Conservation (phyloP, 2,329 filamentous ascomycete genomes). For the Scortechinia acanthostroma region DNA sequence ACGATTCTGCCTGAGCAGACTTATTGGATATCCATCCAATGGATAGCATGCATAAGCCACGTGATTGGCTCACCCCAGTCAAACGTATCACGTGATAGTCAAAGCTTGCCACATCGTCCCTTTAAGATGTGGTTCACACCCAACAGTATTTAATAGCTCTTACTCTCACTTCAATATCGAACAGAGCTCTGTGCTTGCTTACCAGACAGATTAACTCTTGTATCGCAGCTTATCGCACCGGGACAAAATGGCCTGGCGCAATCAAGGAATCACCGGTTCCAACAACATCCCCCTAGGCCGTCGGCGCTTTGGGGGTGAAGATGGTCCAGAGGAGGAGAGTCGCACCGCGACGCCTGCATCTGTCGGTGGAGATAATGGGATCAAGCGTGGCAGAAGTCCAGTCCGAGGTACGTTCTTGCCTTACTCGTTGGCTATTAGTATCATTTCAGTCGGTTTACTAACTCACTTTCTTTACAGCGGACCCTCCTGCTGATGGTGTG, state of each 20-base stretch:
- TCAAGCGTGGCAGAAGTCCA: conserved; percentile 89
- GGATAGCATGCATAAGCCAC: no score
- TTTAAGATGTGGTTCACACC: no score
- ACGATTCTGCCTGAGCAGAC: no score
- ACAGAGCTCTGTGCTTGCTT: no score
- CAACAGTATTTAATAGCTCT: no score
- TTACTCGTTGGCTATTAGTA: conserved; percentile 12
- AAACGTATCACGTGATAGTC: no score
- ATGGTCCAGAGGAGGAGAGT: conserved; percentile 27
- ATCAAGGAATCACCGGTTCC: conserved; percentile 85
- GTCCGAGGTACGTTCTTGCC: conserved; percentile 49
- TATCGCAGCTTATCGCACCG: not conserved
- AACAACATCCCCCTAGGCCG: conserved; percentile 95
- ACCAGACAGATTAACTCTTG: no score
- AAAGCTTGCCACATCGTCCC: no score
- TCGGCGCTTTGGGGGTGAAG: conserved; percentile 70
- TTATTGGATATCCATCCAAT: no score
- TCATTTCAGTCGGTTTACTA: conserved; percentile 14
- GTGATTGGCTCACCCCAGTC: no score
- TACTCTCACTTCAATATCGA: no score
- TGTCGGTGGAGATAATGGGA: conserved; percentile 33
- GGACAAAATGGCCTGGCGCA: conserved; percentile 57
- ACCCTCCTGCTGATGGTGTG: conserved; percentile 63
- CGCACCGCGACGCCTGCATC: conserved; percentile 14
- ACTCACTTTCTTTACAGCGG: no score